phyloP scores from a whole-genome alignment of 495 filamentous ascomycete genomes.

The Acidomyces sp. region DNA sequence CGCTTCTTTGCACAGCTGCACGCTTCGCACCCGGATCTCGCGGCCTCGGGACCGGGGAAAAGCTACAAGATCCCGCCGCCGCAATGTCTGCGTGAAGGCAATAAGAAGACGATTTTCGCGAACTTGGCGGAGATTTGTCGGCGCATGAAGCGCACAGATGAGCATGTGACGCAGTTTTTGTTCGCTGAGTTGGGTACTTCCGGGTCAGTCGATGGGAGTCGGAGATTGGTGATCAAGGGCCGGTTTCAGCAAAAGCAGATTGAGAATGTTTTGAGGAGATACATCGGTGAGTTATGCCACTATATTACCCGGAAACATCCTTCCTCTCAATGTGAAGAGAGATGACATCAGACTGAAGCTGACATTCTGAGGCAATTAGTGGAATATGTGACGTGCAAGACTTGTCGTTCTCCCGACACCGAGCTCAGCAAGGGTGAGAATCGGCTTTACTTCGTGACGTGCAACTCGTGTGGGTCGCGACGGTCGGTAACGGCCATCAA shows the following conservation, averaged over 20 bases:
- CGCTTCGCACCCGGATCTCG: constrained; percentile 87
- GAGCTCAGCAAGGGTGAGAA: constrained; percentile 98
- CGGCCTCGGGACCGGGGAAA: constrained; percentile 70
- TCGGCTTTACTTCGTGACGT: constrained; percentile 74
- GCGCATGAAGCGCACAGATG: constrained; percentile 92
- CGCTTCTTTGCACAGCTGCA: constrained; percentile 89
- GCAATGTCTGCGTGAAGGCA: constrained; percentile 98
- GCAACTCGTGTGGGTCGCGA: constrained; percentile 79
- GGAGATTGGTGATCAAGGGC: constrained; percentile 94
- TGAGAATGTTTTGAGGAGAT: constrained; percentile 85
- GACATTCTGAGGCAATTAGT: too few species aligned
- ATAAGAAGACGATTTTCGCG: constrained; percentile 99
- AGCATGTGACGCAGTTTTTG: constrained; percentile 74
- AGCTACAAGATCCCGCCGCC: constrained; percentile 98
- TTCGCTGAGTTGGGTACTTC: constrained; percentile 97
- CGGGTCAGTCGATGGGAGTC: constrained; percentile 81
- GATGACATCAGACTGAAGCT: too few species aligned
- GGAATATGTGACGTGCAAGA: constrained; percentile 98
- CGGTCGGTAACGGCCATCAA: constrained; percentile 95
- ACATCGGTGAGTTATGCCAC: constrained; percentile 59
- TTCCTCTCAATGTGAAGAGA: too few species aligned
- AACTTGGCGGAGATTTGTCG: constrained; percentile 89
- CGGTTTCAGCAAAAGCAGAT: constrained; percentile 98
- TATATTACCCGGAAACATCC: too few species aligned
- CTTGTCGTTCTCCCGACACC: constrained; percentile 85